phyloP scores from a whole-genome alignment of 1,284 basidiomycete species.

The Pholiota adiposa region DNA sequence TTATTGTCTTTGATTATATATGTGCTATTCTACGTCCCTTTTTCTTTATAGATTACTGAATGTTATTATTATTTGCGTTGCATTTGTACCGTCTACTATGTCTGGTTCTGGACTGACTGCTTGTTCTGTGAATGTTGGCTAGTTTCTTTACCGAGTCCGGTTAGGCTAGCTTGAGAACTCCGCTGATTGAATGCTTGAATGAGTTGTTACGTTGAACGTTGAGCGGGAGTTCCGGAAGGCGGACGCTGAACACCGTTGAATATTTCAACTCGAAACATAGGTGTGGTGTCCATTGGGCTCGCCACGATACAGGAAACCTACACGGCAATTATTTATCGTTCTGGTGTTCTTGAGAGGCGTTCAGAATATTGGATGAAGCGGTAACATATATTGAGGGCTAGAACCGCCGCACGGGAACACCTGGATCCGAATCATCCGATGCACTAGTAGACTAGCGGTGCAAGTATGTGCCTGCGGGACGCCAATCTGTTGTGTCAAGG shows the following conservation, averaged over 20 bases:
- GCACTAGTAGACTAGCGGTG: background rate
- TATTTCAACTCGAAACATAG: too few species aligned
- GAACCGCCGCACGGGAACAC: background rate
- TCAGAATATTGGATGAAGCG: too few species aligned
- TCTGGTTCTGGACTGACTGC: background rate
- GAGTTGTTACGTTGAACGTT: background rate
- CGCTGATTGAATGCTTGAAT: background rate
- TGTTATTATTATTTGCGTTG: background rate
- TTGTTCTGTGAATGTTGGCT: background rate
- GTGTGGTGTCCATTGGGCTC: too few species aligned
- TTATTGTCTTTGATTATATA: background rate
- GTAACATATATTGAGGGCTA: background rate
- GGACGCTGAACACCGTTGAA: too few species aligned
- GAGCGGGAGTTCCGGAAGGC: background rate
- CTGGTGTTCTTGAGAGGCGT: background rate
- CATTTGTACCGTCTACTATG: background rate
- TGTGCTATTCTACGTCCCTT: constrained; percentile 2
- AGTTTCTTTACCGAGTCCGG: background rate
- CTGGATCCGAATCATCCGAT: background rate
- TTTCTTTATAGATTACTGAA: constrained; percentile 1
- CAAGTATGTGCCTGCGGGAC: background rate
- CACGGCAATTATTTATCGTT: background rate
- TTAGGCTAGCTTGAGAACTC: background rate
- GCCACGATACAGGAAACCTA: too few species aligned
- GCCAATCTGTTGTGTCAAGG: too few species aligned